Evolutionary conservation across 1,284 basidiomycete species (phyloP).

Genomic region (Malassezia furfur): DNA sequence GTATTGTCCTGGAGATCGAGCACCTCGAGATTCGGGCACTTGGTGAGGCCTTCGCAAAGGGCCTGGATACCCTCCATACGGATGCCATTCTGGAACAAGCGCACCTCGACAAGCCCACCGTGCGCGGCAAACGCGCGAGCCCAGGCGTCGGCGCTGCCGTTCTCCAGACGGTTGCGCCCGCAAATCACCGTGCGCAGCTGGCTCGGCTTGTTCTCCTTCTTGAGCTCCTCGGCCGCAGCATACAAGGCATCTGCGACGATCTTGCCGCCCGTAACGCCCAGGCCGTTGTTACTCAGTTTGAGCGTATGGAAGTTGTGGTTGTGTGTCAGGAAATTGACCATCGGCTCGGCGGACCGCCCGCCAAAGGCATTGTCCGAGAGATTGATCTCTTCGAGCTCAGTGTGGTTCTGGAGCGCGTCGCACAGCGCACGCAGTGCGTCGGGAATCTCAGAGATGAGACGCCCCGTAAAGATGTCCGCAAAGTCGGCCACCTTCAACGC

Average conservation of each 20-base stretch:
- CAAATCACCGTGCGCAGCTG: slow-evolving; percentile 76
- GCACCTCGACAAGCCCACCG: slow-evolving; percentile 65
- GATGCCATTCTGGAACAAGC: slow-evolving; percentile 95
- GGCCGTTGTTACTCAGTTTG: slow-evolving; percentile 91
- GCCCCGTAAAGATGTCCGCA: slow-evolving; percentile 94
- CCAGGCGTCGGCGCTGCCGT: slow-evolving; percentile 74
- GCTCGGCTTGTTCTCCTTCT: slow-evolving; percentile 60
- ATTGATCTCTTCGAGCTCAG: slow-evolving; percentile 74
- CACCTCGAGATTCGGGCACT: slow-evolving; percentile 61
- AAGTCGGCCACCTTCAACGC: slow-evolving; percentile 81
- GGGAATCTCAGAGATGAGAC: slow-evolving; percentile 91
- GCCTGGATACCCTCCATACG: slow-evolving; percentile 82
- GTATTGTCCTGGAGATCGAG: slow-evolving; percentile 96
- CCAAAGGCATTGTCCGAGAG: slow-evolving; percentile 95
- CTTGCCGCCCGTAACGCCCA: slow-evolving; percentile 80
- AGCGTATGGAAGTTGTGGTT: slow-evolving; percentile 64
- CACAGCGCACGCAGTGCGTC: slow-evolving; percentile 78
- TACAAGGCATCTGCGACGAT: slow-evolving; percentile 76
- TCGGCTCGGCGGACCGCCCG: slow-evolving; percentile 84
- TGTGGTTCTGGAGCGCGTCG: slow-evolving; percentile 69
- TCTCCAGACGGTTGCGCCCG: slow-evolving; percentile 86
- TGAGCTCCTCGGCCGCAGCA: slow-evolving; percentile 64
- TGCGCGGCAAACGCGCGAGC: slow-evolving; percentile 80
- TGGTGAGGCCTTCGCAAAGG: slow-evolving; percentile 65
- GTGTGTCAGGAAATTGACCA: slow-evolving; percentile 65